Base-by-base conservation (phyloP, 2,329 filamentous ascomycete species). In the Hypoxylon sp. region DNA sequence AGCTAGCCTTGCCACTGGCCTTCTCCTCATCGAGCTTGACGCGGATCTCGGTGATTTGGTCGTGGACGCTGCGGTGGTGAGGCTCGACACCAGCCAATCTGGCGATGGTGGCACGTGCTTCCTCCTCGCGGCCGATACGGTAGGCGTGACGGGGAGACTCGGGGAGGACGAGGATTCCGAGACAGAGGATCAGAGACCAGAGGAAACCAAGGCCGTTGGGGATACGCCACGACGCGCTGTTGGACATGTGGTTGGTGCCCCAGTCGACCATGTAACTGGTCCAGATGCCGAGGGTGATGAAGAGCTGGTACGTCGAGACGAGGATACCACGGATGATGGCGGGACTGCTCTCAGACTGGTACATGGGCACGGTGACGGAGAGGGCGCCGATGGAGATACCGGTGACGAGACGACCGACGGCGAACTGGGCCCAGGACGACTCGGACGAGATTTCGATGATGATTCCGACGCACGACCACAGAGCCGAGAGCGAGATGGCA, bases 281-380 rank as follows among this genome's bases (percentile, higher is more conserved):
- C 75, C 78, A 84, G 66, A 89, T 88, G 36, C 86, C 86, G 19
- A 88, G 73, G 0, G 86, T 89, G 65, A 89, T 85, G 67, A 87
- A 82, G 2, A 89, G 77, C 73, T 89, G 86, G 68, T 88, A 89
- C 41, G 78, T 81, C 1, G 80, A 78, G 19, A 89, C 79, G 27
- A 88, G 75, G 5, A 83, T 75, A 62, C 84, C 84, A 61, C 86
- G 81, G 40, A 89, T 80, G 51, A 83, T 79, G 53, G 83, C 78
- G 0, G 86, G 86, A 2, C 82, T 81, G 47, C 79, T 84, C 69
- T 89, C 86, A 11, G 78, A 81, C 66, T 88, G 84, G 61, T 89
- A 89, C 81, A 89, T 84, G 36, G 83, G 83, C 1, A 86, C 83
- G 17, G 83, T 73, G 30, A 87, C 84, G 4, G 81, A 86, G 0